Evolutionary conservation across 139 green algal species (phyloP).

Genomic region (Micractinium sp.): DNA sequence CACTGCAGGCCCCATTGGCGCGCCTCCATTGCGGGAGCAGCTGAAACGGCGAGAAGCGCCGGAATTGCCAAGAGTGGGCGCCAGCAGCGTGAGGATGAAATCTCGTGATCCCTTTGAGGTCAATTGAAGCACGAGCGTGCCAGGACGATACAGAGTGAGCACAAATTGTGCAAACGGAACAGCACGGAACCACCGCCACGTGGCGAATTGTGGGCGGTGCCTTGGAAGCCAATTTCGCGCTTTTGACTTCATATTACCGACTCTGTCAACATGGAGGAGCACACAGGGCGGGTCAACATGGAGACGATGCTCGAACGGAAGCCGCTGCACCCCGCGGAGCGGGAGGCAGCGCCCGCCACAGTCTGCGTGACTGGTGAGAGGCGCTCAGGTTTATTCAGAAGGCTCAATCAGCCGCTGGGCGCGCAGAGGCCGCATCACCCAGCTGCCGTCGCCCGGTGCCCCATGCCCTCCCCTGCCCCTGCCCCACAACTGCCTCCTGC

Average conservation of each 20-base stretch:
- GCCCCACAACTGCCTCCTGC: neutral
- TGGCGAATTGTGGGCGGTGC: too few species aligned
- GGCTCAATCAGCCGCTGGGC: neutral
- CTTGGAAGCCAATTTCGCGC: too few species aligned
- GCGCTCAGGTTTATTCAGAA: neutral
- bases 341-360: neutral
- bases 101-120: too few species aligned
- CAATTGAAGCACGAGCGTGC: too few species aligned
- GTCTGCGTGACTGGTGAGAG: constrained; percentile 27
- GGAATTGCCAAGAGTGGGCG: too few species aligned
- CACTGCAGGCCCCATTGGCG: constrained; percentile 7
- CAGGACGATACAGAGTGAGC: too few species aligned
- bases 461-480: neutral
- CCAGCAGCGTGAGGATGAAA: too few species aligned
- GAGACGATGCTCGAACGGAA: constrained; percentile 19
- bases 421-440: neutral
- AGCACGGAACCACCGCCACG: too few species aligned
- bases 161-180: too few species aligned
- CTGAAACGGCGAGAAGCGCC: too few species aligned
- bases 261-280: neutral
- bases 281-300: neutral
- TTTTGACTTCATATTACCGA: neutral
- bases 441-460: neutral
- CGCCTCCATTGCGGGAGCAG: neutral
- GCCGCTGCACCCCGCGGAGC: constrained; percentile 11